Evolutionary conservation across 2,329 filamentous ascomycete genomes (phyloP).

Genomic region (Chaetomiaceae sp.): DNA sequence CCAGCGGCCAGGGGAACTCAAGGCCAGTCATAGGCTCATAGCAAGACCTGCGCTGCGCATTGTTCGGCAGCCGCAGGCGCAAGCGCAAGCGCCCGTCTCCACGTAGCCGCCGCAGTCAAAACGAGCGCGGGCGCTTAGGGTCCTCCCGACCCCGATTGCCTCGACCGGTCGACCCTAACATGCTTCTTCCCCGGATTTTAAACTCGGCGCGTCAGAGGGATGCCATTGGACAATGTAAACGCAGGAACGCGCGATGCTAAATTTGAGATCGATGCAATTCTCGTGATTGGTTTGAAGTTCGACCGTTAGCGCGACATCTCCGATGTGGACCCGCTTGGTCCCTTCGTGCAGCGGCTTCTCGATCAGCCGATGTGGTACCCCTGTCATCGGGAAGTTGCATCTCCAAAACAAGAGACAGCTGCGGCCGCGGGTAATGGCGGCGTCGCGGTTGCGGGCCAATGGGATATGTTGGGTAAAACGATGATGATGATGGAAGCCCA

Average conservation of each 20-base stretch:
- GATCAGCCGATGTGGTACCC: background rate
- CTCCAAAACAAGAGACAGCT: background rate
- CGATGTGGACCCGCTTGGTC: background rate
- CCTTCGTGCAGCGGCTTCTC: conserved; percentile 14
- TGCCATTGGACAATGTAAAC: background rate
- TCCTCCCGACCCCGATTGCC: no score
- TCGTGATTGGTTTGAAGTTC: background rate
- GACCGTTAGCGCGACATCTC: background rate
- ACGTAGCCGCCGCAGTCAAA: background rate
- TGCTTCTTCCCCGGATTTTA: background rate
- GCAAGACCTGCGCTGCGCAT: background rate
- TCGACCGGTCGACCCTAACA: no score
- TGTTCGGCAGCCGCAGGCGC: background rate
- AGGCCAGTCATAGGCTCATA: background rate
- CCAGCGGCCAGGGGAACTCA: no score
- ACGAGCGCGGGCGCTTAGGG: background rate
- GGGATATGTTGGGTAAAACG: no score
- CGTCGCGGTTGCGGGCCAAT: background rate
- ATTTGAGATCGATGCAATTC: background rate
- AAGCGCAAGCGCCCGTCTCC: conserved; percentile 6
- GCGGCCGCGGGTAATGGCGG: background rate
- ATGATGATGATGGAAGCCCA: no score
- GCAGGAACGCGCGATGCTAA: background rate
- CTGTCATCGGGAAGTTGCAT: background rate
- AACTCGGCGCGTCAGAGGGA: background rate